Evolutionary conservation across 371 early-diverging fungal species (phyloP).

Genomic region (Apophysomyces variabilis): DNA sequence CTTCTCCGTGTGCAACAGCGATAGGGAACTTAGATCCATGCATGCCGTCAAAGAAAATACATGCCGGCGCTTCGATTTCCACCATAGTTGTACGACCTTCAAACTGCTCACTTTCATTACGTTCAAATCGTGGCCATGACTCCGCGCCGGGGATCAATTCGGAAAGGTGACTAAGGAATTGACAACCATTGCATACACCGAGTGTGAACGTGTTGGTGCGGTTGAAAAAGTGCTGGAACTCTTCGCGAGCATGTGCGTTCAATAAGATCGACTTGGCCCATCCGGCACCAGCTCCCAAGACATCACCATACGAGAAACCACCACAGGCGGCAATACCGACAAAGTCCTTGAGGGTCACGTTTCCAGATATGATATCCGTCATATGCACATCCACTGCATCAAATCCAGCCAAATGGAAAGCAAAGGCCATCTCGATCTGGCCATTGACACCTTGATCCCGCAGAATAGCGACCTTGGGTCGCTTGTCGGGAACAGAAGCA

Average conservation of each 20-base stretch:
- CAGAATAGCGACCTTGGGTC: conserved; percentile 90
- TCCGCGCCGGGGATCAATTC: conserved; percentile 83
- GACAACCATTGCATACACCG: conserved; percentile 98
- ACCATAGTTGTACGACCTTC: conserved; percentile 91
- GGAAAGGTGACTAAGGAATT: conserved; percentile 88
- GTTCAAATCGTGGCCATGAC: conserved; percentile 89
- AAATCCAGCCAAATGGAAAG: conserved; percentile 93
- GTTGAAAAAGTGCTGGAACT: conserved; percentile 73
- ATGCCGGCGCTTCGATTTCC: conserved; percentile 53
- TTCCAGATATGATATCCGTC: conserved; percentile 87
- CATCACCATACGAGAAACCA: conserved; percentile 98
- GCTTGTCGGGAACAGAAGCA: conserved; percentile 22
- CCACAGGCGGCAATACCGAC: conserved; percentile 93
- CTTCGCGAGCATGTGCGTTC: conserved; percentile 68
- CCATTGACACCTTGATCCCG: conserved; percentile 98
- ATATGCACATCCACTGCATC: conserved; percentile 95
- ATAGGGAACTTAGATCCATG: conserved; percentile 90
- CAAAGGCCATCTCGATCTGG: conserved; percentile 92
- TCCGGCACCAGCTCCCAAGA: conserved; percentile 95
- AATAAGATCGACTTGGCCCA: conserved; percentile 94
- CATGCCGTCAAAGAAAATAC: conserved; percentile 90
- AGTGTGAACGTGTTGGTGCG: conserved; percentile 91
- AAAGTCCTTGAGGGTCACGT: conserved; percentile 72
- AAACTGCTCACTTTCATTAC: conserved; percentile 91
- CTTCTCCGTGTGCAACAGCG: conserved; percentile 97